Percentiles rank a stretch among this genome's conserved stretches.
Conservation (phyloP, 2,329 filamentous ascomycete species). For the Fusarium sp. region DNA sequence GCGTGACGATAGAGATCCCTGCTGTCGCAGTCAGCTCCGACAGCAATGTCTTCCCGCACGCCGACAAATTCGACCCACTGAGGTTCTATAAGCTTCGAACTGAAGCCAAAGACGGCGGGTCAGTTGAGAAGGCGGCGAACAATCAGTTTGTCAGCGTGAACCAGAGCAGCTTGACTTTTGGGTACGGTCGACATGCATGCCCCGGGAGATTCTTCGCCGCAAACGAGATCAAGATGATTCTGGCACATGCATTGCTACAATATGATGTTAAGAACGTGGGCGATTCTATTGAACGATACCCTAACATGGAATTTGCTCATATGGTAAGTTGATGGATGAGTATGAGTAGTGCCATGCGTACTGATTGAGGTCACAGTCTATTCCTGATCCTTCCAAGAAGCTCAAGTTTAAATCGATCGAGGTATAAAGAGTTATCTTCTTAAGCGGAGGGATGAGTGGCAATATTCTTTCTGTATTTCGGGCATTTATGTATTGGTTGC, state of each 20-base stretch:
- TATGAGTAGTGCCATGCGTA: fast-evolving
- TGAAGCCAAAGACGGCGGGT: background rate
- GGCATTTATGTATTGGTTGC: background rate
- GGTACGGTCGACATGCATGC: background rate
- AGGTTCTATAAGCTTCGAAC: background rate
- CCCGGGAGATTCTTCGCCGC: background rate
- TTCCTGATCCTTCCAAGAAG: background rate
- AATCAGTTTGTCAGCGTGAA: background rate
- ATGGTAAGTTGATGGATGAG: background rate
- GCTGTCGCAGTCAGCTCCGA: background rate
- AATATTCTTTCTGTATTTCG: background rate
- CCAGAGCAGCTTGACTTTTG: background rate
- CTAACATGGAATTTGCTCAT: background rate
- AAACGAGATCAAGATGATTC: background rate
- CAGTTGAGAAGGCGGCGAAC: background rate
- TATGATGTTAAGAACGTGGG: background rate
- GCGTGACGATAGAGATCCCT: background rate
- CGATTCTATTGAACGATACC: background rate
- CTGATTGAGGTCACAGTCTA: fast-evolving
- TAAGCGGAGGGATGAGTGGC: fast-evolving
- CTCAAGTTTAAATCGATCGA: background rate
- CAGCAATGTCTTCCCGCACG: background rate
- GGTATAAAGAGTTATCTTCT: background rate
- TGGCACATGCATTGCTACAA: background rate
- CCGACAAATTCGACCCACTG: background rate